These are phyloP conservation scores for Prunus davidiana DNA, from an alignment of 306 rosid genomes.

Conservation along the genomic window DNA sequence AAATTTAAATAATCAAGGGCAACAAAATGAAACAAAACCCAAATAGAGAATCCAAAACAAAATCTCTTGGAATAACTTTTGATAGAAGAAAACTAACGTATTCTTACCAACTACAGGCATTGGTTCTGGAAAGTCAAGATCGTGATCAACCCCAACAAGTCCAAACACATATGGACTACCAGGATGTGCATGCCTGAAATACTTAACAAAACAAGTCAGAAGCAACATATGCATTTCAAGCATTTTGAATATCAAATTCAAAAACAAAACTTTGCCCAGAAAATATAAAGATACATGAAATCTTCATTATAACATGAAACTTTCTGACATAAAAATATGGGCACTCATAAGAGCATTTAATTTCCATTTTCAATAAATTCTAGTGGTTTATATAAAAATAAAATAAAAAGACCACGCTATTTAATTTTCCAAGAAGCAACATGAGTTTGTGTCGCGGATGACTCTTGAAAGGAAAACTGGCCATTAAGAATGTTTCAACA, in stretches of 20 bases:
- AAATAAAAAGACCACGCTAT: background rate
- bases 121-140: constrained; percentile 96
- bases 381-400: background rate
- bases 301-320: background rate
- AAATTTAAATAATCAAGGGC: background rate
- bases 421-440: background rate
- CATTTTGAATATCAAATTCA: background rate
- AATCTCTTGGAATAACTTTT: constrained; percentile 2
- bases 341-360: background rate
- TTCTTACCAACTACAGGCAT: constrained; percentile 92
- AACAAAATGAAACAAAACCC: background rate
- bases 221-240: constrained; percentile 13
- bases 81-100: background rate
- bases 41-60: background rate
- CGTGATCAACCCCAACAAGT: constrained; percentile 84
- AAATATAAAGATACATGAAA: background rate
- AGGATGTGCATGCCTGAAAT: constrained; percentile 94
- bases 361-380: background rate
- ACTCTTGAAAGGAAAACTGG: background rate
- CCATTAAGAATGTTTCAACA: background rate
- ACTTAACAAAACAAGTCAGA: constrained; percentile 22
- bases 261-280: background rate
- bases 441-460: background rate
- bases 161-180: constrained; percentile 97
- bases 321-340: background rate